Evolutionary conservation across 371 early-diverging fungal genomes (phyloP).

Genomic region (Fennellomyces sp.): DNA sequence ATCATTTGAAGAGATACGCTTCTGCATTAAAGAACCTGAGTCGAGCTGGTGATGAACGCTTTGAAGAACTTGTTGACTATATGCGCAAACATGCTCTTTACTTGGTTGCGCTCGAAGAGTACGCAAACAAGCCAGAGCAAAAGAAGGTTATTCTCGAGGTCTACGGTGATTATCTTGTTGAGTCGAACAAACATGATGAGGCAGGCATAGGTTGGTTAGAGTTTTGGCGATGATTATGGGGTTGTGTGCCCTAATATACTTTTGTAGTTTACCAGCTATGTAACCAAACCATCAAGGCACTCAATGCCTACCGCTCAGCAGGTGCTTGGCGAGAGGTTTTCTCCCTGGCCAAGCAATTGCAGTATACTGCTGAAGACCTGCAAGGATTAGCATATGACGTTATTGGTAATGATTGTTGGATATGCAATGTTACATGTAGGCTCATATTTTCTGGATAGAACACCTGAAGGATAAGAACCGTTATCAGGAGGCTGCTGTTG

Average conservation of each 20-base stretch:
- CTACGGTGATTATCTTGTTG: conserved; percentile 69
- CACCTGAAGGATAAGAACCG: conserved; percentile 59
- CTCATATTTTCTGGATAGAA: conserved; percentile 26
- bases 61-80: conserved; percentile 70
- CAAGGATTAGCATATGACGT: conserved; percentile 54
- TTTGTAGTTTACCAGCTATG: conserved; percentile 66
- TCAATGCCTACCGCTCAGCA: conserved; percentile 70
- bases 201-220: conserved; percentile 62
- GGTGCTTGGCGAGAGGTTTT: conserved; percentile 73
- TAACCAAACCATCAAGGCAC: conserved; percentile 59
- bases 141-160: conserved; percentile 53
- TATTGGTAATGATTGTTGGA: conserved; percentile 23
- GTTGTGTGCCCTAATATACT: conserved; percentile 3
- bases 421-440: not conserved
- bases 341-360: conserved; percentile 66
- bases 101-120: conserved; percentile 61
- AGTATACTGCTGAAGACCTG: conserved; percentile 50
- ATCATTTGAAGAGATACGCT: conserved; percentile 72
- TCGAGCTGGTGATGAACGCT: conserved; percentile 63
- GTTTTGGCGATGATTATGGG: too few species aligned
- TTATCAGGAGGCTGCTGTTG: conserved; percentile 61
- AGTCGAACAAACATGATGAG: conserved; percentile 63
- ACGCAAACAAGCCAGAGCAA: conserved; percentile 45
- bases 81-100: conserved; percentile 70
- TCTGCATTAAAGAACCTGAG: conserved; percentile 77